Percentiles rank a stretch among this genome's conserved stretches.
phyloP scores from a whole-genome alignment of 768 basidiomycete genomes.

The Plicaturopsis crispa region DNA sequence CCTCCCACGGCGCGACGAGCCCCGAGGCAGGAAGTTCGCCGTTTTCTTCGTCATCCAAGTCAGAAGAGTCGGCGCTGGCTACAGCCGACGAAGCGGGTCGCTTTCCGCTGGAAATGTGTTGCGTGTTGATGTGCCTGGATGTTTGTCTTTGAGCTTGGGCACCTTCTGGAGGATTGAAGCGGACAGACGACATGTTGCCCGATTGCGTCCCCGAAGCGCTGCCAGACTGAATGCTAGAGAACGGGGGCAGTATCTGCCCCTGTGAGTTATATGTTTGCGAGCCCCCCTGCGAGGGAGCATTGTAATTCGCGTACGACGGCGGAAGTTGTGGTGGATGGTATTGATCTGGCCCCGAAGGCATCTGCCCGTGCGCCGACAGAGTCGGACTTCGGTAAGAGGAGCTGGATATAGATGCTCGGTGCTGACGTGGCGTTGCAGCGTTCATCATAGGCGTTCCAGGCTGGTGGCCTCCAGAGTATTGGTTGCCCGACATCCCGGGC shows the following conservation, averaged over 20 bases:
- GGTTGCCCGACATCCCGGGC: constrained; percentile 24
- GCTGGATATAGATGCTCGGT: constrained; percentile 30
- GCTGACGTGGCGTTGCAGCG: constrained; percentile 21
- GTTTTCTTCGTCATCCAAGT: constrained; percentile 76
- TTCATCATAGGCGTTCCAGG: constrained; percentile 19
- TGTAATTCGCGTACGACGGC: constrained; percentile 34
- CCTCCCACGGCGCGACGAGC: constrained; percentile 83
- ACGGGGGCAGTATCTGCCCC: constrained; percentile 58
- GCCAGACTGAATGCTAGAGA: constrained; percentile 57
- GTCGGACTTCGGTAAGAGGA: constrained; percentile 28
- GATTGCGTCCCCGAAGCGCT: constrained; percentile 30
- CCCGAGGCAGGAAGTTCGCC: constrained; percentile 77
- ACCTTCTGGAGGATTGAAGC: constrained; percentile 45
- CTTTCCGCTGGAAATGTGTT: constrained; percentile 28
- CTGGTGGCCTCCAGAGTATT: constrained; percentile 31
- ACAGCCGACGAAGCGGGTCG: constrained; percentile 59
- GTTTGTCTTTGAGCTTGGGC: constrained; percentile 21
- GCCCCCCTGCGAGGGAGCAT: constrained; percentile 18
- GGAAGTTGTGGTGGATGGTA: constrained; percentile 35
- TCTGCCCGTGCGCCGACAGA: constrained; percentile 21
- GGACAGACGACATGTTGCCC: constrained; percentile 49
- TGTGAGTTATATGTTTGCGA: constrained; percentile 31
- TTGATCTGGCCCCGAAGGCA: constrained; percentile 27
- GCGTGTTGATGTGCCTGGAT: constrained; percentile 2
- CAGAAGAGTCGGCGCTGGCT: constrained; percentile 76